Conservation (phyloP, 768 basidiomycete species). For the Xanthoconium purpureum region DNA sequence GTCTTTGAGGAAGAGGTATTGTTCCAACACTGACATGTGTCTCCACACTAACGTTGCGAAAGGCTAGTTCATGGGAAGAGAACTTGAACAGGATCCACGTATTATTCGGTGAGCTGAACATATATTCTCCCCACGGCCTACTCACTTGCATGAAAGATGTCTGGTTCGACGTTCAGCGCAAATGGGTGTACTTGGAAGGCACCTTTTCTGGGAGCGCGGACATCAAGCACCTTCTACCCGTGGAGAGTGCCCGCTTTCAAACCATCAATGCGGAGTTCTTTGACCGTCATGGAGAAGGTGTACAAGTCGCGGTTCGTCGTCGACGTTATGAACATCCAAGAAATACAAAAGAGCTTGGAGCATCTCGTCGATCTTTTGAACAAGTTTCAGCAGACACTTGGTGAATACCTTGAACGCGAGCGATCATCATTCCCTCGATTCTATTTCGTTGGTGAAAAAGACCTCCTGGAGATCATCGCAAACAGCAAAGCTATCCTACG, state of each 20-base stretch:
- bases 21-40: background rate
- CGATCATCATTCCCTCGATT: constrained; percentile 98
- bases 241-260: constrained; percentile 95
- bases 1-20: constrained; percentile 86
- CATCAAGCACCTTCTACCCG: constrained; percentile 97
- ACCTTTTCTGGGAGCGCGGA: constrained; percentile 99
- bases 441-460: constrained; percentile 99
- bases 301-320: constrained; percentile 98
- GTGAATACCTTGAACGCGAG: constrained; percentile 97
- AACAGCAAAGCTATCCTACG: constrained; percentile 98
- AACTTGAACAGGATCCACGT: constrained; percentile 96
- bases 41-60: constrained; percentile 8
- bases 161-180: constrained; percentile 99
- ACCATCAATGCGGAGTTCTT: constrained; percentile 99
- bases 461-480: constrained; percentile 96
- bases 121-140: background rate
- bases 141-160: constrained; percentile 56
- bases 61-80: constrained; percentile 94
- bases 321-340: constrained; percentile 94
- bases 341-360: constrained; percentile 96
- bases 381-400: constrained; percentile 98
- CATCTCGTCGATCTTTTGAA: constrained; percentile 92
- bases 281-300: constrained; percentile 98
- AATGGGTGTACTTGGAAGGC: constrained; percentile 99
- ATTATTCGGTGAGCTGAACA: constrained; percentile 70